A percentile compares a stretch with the other conserved stretches of the same genome.
These are phyloP conservation scores for Colletotrichum sp. DNA, from an alignment of 2,329 filamentous ascomycete genomes.

Conservation along the genomic window DNA sequence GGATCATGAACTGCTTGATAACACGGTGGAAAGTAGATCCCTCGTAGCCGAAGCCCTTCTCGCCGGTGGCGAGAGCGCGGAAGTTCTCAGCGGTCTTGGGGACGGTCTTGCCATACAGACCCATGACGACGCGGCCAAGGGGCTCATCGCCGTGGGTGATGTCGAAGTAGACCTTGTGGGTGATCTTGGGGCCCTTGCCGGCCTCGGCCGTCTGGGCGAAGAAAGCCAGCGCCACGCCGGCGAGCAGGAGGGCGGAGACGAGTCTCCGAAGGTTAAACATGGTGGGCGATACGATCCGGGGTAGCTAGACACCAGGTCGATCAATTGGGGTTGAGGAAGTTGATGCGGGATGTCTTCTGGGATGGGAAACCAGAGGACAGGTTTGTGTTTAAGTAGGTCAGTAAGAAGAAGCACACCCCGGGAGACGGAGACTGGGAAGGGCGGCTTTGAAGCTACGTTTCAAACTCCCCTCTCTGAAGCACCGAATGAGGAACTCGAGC, in stretches of 20 bases:
- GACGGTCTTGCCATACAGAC: conserved; percentile 87
- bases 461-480: conserved; percentile 20
- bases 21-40: conserved; percentile 87
- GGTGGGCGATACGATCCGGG: conserved; percentile 33
- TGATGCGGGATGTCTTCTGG: conserved; percentile 5
- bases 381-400: conserved; percentile 6
- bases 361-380: conserved; percentile 1
- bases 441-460: conserved; percentile 15
- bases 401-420: neutral
- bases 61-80: conserved; percentile 81
- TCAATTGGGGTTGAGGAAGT: conserved; percentile 1
- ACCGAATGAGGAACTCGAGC: conserved; percentile 18
- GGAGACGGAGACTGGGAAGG: neutral
- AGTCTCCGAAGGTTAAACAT: conserved; percentile 81
- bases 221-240: conserved; percentile 77
- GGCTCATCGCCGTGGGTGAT: conserved; percentile 77
- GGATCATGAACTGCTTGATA: conserved; percentile 92
- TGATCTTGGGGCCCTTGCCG: conserved; percentile 91
- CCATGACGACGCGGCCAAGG: conserved; percentile 78
- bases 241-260: conserved; percentile 75
- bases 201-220: conserved; percentile 78
- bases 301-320: conserved; percentile 4
- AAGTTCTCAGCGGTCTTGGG: conserved; percentile 79
- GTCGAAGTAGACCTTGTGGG: conserved; percentile 92
- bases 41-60: conserved; percentile 86